phyloP scores from a whole-genome alignment of 106 monocot species.

The Triglochin maritima region DNA sequence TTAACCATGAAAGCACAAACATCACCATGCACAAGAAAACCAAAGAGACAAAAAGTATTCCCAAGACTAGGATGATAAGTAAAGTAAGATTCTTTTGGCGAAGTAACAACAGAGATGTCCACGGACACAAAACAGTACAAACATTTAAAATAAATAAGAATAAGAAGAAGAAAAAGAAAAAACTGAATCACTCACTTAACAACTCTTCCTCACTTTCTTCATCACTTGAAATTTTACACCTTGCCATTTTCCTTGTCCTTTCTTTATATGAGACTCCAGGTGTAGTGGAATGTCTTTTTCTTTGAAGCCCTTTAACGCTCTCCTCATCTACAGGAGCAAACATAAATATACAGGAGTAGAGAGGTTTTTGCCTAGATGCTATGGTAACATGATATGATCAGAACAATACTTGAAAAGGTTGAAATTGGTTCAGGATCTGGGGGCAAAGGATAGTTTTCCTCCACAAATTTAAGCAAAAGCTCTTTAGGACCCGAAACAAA shows the following conservation, averaged over 20 bases:
- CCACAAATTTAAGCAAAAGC: slow-evolving; percentile 80
- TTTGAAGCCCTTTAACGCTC: slow-evolving; percentile 54
- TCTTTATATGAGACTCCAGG: slow-evolving; percentile 60
- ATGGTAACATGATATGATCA: not conserved
- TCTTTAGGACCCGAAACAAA: slow-evolving; percentile 96
- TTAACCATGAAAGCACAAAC: not conserved
- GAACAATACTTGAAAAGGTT: slow-evolving; percentile 2
- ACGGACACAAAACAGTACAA: too few relatives aligned
- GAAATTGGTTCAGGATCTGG: slow-evolving; percentile 46
- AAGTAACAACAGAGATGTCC: too few relatives aligned
- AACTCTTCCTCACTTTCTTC: slow-evolving; percentile 37
- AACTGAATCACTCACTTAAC: not conserved
- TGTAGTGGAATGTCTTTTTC: slow-evolving; percentile 68
- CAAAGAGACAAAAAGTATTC: too few relatives aligned
- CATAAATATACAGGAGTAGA: not conserved
- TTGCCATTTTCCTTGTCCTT: slow-evolving; percentile 64
- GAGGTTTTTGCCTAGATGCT: not conserved
- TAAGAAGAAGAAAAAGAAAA: too few relatives aligned
- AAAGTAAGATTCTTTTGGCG: too few relatives aligned
- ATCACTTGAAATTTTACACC: slow-evolving; percentile 46
- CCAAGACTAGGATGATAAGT: too few relatives aligned
- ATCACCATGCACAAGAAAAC: too few relatives aligned
- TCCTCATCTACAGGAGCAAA: slow-evolving; percentile 41
- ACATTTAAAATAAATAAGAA: too few relatives aligned
- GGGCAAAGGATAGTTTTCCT: slow-evolving; percentile 96